Conservation (phyloP, 352 stramenopile species). For the Phytophthora pseudosyringae region DNA sequence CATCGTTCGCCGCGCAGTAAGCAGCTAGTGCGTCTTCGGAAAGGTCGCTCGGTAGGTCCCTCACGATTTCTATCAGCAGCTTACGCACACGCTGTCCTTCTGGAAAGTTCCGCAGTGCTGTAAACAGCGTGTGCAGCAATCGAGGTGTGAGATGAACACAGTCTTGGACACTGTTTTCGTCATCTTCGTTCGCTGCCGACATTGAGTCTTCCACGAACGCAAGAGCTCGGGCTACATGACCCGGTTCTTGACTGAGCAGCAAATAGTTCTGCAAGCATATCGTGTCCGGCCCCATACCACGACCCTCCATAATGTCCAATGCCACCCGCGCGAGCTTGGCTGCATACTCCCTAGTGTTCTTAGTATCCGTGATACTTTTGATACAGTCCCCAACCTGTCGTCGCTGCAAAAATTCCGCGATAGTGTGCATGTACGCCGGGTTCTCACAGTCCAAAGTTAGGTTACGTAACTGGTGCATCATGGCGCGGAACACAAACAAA, state of each 20-base stretch:
- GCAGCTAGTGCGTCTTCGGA: constrained; percentile 57
- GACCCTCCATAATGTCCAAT: constrained; percentile 46
- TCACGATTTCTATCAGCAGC: constrained; percentile 55
- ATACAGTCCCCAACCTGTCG: not conserved
- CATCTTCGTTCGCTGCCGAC: constrained; percentile 5
- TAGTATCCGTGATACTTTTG: not conserved
- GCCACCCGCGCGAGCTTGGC: constrained; percentile 33
- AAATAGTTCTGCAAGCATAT: constrained; percentile 56
- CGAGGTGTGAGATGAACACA: constrained; percentile 45
- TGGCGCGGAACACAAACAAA: constrained; percentile 58
- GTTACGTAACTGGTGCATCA: constrained; percentile 54
- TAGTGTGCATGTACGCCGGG: constrained; percentile 30
- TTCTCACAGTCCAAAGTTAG: constrained; percentile 40
- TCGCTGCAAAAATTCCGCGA: constrained; percentile 39
- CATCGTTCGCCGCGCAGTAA: constrained; percentile 57
- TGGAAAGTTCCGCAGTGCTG: constrained; percentile 40
- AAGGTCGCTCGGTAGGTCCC: constrained; percentile 43
- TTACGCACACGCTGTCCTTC: constrained; percentile 45
- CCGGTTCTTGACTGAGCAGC: constrained; percentile 42
- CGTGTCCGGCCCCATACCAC: constrained; percentile 42
- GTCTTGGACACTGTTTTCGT: constrained; percentile 4
- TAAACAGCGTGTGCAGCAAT: constrained; percentile 64
- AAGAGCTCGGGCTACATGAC: constrained; percentile 44
- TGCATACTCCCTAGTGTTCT: constrained; percentile 16
- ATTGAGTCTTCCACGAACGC: constrained; percentile 45